Percentiles rank a stretch among this genome's conserved stretches.
Evolutionary conservation across 257 asterid species (phyloP).

Genomic region (Ballota nigra): DNA sequence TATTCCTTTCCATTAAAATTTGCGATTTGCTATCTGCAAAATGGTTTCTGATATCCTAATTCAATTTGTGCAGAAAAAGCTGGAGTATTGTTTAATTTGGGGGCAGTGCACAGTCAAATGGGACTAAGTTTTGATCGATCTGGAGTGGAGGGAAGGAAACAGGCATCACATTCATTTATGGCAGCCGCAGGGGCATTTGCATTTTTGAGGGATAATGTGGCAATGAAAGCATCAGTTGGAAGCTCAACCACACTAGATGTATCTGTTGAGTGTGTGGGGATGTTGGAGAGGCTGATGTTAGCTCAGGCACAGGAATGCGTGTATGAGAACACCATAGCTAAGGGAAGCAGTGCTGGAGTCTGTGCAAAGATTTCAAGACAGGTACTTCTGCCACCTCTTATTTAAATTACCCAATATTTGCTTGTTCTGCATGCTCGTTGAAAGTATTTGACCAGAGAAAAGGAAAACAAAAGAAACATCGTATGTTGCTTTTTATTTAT

Average conservation of each 20-base stretch:
- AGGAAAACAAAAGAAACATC: neutral
- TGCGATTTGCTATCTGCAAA: neutral
- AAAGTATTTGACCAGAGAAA: neutral
- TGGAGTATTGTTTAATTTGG: constrained; percentile 89
- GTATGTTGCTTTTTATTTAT: neutral
- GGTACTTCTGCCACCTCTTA: constrained; percentile 41
- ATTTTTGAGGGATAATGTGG: constrained; percentile 78
- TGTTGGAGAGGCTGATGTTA: constrained; percentile 95
- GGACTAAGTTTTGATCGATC: constrained; percentile 87
- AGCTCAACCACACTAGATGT: constrained; percentile 76
- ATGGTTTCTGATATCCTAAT: constrained; percentile 6
- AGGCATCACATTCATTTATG: constrained; percentile 87
- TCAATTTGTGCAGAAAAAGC: constrained; percentile 73
- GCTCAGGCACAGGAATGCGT: constrained; percentile 99
- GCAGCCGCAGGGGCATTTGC: constrained; percentile 96
- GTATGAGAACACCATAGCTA: constrained; percentile 88
- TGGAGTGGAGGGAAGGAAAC: constrained; percentile 87
- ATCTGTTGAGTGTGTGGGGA: constrained; percentile 89
- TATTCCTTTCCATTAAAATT: neutral
- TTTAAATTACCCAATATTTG: constrained; percentile 1
- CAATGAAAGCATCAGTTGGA: constrained; percentile 87
- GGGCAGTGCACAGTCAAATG: constrained; percentile 94
- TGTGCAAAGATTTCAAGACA: constrained; percentile 93
- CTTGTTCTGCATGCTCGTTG: constrained; percentile 3
- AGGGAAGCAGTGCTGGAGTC: constrained; percentile 93